phyloP scores from a whole-genome alignment of 768 basidiomycete genomes.

The Lactarius quietus region DNA sequence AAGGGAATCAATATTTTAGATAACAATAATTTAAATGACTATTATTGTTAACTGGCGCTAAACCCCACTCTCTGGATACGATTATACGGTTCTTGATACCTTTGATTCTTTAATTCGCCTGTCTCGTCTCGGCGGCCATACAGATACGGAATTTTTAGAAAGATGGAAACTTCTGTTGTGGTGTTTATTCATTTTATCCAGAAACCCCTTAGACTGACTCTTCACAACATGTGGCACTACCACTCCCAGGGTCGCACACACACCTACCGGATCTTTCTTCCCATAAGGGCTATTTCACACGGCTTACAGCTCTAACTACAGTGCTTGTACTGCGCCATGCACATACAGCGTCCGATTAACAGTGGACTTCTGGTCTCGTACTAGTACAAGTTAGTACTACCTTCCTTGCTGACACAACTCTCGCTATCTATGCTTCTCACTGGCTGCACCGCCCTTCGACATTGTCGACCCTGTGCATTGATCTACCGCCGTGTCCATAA shows the following conservation, averaged over 20 bases:
- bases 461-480: conserved; percentile 9
- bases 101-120: conserved; percentile 1
- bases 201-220: background rate
- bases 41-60: background rate
- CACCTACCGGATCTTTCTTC: background rate
- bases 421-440: background rate
- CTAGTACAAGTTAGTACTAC: background rate
- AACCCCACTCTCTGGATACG: conserved; percentile 1
- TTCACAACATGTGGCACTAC: conserved; percentile 22
- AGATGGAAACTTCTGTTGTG: conserved; percentile 6
- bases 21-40: background rate
- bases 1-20: background rate
- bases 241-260: conserved; percentile 14
- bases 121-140: conserved; percentile 12
- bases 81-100: conserved; percentile 3
- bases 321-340: background rate
- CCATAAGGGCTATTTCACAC: background rate
- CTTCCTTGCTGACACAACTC: conserved; percentile 3
- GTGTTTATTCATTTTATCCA: background rate
- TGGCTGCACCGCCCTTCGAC: conserved; percentile 14
- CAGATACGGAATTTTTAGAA: background rate
- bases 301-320: background rate
- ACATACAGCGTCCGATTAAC: conserved; percentile 1
- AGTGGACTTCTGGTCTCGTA: background rate
- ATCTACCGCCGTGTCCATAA: conserved; percentile 15